Conservation (phyloP, 2,329 filamentous ascomycete genomes). For the Penicillium sp. region DNA sequence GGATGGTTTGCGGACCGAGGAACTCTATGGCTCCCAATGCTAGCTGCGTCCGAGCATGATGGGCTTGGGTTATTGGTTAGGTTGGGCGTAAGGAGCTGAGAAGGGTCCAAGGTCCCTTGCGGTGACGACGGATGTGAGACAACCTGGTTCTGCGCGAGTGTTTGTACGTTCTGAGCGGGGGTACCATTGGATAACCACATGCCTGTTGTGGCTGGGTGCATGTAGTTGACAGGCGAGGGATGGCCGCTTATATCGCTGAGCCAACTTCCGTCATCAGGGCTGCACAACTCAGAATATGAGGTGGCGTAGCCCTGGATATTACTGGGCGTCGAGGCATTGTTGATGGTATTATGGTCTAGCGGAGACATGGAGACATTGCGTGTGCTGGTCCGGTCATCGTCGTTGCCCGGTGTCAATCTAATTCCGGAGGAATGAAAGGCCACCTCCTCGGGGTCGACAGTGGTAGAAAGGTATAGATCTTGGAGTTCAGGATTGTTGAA, state of each 20-base stretch:
- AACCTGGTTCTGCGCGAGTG: constrained; percentile 3
- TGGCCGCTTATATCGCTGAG: constrained; percentile 36
- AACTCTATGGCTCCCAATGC: constrained; percentile 17
- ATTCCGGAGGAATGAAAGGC: constrained; percentile 40
- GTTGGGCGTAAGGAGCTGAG: constrained; percentile 41
- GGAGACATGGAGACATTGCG: constrained; percentile 24
- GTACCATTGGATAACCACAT: constrained; percentile 20
- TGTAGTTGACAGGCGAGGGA: constrained; percentile 31
- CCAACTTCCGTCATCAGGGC: constrained; percentile 32
- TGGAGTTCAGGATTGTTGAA: constrained; percentile 39
- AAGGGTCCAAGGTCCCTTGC: constrained; percentile 24
- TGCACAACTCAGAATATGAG: constrained; percentile 36
- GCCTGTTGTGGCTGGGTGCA: constrained; percentile 22
- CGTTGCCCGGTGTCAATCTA: constrained; percentile 35
- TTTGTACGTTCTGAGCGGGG: constrained; percentile 10
- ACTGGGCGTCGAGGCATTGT: constrained; percentile 17
- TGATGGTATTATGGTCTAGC: constrained; percentile 9
- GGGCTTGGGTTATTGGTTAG: constrained; percentile 38
- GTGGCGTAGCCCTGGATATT: constrained; percentile 23
- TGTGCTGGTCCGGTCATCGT: constrained; percentile 26
- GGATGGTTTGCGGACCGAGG: constrained; percentile 23
- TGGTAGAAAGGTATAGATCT: constrained; percentile 46
- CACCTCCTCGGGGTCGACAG: constrained; percentile 44
- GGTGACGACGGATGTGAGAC: constrained; percentile 21
- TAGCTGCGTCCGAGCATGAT: constrained; percentile 30